These are phyloP conservation scores for Penicillium sp. DNA, from an alignment of 2,329 filamentous ascomycete genomes.

Conservation along the genomic window DNA sequence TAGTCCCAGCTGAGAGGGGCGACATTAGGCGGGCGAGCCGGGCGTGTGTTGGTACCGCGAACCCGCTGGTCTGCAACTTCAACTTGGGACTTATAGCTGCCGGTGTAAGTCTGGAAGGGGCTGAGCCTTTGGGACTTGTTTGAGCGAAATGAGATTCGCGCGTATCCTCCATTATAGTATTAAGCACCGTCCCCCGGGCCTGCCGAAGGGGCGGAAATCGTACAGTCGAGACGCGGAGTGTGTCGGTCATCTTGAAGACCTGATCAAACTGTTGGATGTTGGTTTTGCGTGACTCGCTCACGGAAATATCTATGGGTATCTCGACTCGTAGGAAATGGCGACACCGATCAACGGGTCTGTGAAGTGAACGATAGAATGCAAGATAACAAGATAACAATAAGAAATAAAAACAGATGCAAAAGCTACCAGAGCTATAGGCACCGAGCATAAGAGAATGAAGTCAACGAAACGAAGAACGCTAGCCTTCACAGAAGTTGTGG, in stretches of 20 bases:
- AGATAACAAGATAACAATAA: conserved; percentile 24
- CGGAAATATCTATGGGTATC: conserved; percentile 31
- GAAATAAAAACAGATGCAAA: conserved; percentile 26
- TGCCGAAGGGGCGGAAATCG: conserved; percentile 58
- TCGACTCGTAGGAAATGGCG: conserved; percentile 21
- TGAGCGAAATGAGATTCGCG: conserved; percentile 32
- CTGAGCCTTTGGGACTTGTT: conserved; percentile 12
- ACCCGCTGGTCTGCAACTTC: conserved; percentile 35
- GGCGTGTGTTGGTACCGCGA: conserved; percentile 24
- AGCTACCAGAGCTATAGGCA: conserved; percentile 39
- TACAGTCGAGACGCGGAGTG: conserved; percentile 50
- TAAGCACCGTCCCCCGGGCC: conserved; percentile 59
- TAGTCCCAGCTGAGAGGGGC: conserved; percentile 34
- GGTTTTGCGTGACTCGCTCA: conserved; percentile 21
- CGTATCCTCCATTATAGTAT: conserved; percentile 63
- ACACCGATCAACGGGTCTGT: conserved; percentile 37
- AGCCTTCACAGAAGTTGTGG: conserved; percentile 18
- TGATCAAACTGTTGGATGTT: conserved; percentile 28
- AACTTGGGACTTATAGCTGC: conserved; percentile 30
- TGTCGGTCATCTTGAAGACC: conserved; percentile 45
- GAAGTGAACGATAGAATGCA: conserved; percentile 4
- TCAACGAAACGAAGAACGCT: conserved; percentile 30
- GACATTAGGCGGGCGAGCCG: conserved; percentile 32
- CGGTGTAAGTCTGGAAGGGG: conserved; percentile 9
- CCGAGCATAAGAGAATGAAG: conserved; percentile 21